Evolutionary conservation across 2,329 filamentous ascomycete genomes (phyloP).

Genomic region (Volutella citrinella): DNA sequence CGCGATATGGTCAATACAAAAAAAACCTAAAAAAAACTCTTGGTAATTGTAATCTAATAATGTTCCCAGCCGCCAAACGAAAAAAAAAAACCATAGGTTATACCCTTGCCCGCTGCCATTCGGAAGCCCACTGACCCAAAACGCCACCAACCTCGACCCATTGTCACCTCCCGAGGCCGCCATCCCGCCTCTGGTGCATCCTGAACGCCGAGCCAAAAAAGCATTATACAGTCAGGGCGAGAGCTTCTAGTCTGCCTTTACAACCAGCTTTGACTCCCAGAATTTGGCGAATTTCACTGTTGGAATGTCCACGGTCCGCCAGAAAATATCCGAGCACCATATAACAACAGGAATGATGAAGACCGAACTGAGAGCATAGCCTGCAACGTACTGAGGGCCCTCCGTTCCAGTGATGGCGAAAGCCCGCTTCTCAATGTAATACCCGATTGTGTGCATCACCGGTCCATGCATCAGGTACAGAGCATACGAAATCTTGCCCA

Average conservation of each 20-base stretch:
- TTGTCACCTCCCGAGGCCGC: not conserved
- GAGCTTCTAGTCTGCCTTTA: slow-evolving; percentile 24
- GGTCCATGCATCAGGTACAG: slow-evolving; percentile 61
- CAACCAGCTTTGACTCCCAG: slow-evolving; percentile 45
- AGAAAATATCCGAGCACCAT: slow-evolving; percentile 55
- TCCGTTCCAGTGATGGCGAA: slow-evolving; percentile 47
- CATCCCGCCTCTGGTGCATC: not conserved
- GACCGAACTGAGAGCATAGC: slow-evolving; percentile 44
- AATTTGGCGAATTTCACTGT: slow-evolving; percentile 55
- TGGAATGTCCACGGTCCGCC: slow-evolving; percentile 53
- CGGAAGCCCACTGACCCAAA: too few relatives aligned
- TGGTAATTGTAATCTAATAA: too few relatives aligned
- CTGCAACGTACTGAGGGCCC: slow-evolving; percentile 41
- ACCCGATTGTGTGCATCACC: slow-evolving; percentile 51
- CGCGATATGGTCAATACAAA: too few relatives aligned
- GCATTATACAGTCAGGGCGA: not conserved
- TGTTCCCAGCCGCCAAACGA: too few relatives aligned
- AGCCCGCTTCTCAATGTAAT: slow-evolving; percentile 46
- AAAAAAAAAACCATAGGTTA: too few relatives aligned
- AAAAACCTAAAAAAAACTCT: too few relatives aligned
- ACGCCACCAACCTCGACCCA: too few relatives aligned
- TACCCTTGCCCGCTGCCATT: too few relatives aligned
- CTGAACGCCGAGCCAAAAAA: not conserved
- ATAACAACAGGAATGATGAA: slow-evolving; percentile 51
- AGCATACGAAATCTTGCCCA: slow-evolving; percentile 59